Base-by-base conservation (phyloP, 1,284 basidiomycete genomes). In the Takashimella tepidaria region DNA sequence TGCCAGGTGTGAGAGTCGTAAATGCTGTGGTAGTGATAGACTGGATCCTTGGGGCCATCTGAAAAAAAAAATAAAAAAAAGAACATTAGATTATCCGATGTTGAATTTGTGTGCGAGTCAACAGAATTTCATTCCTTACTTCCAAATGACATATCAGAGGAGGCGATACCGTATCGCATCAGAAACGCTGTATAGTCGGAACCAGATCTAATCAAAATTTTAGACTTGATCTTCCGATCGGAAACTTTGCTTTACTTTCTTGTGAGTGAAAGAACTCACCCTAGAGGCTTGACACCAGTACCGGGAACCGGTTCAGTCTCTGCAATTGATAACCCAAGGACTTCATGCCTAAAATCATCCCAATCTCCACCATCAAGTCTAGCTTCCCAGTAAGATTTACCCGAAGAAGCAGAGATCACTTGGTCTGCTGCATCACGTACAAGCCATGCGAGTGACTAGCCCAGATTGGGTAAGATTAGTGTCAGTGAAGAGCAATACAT, bases 1-100 rank as follows among this genome's bases (percentile, higher is more conserved):
- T 88, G 84, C 85, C 85, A 92, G 49, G 77, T 76, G 63, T 85
- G 81, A 24, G 81, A 82, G 71, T 92, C 90, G 69, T 87, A 92
- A 57, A 89, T 82, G 46, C 70, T 74, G 67, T 79, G 78, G 64
- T 88, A 89, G 68, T 89, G 88, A 66, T 89, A 89, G 4, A 82
- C 80, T 4, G 89, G 80, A 66, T 88, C 86, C 12, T 67, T 68
- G 3, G 63, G 62, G 0, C 69, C 68, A 13, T 60, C 60, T 56
- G 41, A 13, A n/a, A n/a, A n/a, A n/a, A n/a, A n/a, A n/a, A n/a
- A n/a, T n/a, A n/a, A n/a, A n/a, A n/a, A n/a, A n/a, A n/a, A 13
- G 43, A 12, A 22, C n/a, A n/a, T n/a, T n/a, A n/a, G n/a, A n/a
- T 59, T 85, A 85, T 5, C 82, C 82, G 47, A 80, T 76, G 60